phyloP scores from a whole-genome alignment of 2,329 filamentous ascomycete genomes.

The Botrytis squamosa region DNA sequence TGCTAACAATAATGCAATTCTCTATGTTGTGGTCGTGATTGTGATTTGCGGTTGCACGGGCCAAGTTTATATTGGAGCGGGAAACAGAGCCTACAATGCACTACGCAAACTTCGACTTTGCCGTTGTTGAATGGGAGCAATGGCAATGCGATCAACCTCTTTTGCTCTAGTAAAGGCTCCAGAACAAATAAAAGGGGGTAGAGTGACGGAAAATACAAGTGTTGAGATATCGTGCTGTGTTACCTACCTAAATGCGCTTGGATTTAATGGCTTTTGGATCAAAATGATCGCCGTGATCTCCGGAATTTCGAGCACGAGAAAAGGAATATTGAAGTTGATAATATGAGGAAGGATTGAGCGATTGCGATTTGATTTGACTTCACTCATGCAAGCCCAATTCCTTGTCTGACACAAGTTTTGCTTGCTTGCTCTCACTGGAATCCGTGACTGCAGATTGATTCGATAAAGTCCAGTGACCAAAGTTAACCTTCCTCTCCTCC shows the following conservation, averaged over 20 bases:
- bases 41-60: conserved; percentile 6
- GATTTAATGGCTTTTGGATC: conserved; percentile 7
- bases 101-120: conserved; percentile 15
- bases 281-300: conserved; percentile 13
- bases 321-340: conserved; percentile 9
- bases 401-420: conserved; percentile 13
- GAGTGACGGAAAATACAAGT: conserved; percentile 10
- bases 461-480: conserved; percentile 11
- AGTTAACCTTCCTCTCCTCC: neutral
- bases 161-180: conserved; percentile 3
- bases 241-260: conserved; percentile 11
- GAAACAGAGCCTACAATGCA: conserved; percentile 16
- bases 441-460: neutral
- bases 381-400: neutral
- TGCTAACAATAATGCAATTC: conserved; percentile 9
- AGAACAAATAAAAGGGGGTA: neutral
- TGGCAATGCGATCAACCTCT: neutral
- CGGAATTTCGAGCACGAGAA: conserved; percentile 9
- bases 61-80: conserved; percentile 19
- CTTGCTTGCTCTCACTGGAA: neutral
- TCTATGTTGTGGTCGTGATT: conserved; percentile 9
- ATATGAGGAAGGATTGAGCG: conserved; percentile 13
- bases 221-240: conserved; percentile 15
- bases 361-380: conserved; percentile 11
- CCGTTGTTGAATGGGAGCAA: conserved; percentile 8